Percentiles rank a stretch among this genome's conserved stretches.
phyloP scores from a whole-genome alignment of 495 filamentous ascomycete species.

The Sordaria brevicollis region DNA sequence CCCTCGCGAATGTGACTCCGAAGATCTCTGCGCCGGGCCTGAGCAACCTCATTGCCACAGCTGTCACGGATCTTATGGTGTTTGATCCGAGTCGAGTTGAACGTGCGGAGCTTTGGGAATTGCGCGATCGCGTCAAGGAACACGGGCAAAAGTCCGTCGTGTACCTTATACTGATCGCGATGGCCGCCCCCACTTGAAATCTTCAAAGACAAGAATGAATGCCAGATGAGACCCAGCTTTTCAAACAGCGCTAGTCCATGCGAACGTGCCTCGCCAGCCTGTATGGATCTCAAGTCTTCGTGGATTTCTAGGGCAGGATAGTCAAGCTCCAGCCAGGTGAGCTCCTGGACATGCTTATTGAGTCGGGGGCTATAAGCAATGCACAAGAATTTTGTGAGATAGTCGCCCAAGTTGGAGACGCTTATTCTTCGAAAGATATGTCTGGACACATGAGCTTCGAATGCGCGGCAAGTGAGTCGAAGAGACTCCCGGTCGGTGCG shows the following conservation, averaged over 20 bases:
- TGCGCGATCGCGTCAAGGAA: background rate
- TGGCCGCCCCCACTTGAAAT: background rate
- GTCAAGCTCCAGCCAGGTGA: background rate
- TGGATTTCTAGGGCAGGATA: too few relatives aligned
- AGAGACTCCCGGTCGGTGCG: too few relatives aligned
- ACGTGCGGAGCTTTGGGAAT: background rate
- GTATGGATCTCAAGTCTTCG: too few relatives aligned
- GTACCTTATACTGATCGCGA: background rate
- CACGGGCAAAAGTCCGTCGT: background rate
- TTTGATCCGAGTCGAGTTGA: background rate
- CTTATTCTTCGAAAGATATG: background rate
- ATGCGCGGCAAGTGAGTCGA: background rate
- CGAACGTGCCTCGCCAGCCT: too few relatives aligned
- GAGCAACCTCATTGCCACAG: background rate
- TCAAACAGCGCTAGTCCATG: too few relatives aligned
- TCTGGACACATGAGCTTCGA: background rate
- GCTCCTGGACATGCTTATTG: background rate
- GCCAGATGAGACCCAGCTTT: background rate
- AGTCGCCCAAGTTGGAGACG: background rate
- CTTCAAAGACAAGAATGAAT: background rate
- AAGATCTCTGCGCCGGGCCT: background rate
- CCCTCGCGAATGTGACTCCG: background rate
- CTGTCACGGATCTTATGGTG: too few relatives aligned
- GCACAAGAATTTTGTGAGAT: background rate
- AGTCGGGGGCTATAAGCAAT: background rate